Conservation (phyloP, 106 monocot species). For the Cymbidium sinense region DNA sequence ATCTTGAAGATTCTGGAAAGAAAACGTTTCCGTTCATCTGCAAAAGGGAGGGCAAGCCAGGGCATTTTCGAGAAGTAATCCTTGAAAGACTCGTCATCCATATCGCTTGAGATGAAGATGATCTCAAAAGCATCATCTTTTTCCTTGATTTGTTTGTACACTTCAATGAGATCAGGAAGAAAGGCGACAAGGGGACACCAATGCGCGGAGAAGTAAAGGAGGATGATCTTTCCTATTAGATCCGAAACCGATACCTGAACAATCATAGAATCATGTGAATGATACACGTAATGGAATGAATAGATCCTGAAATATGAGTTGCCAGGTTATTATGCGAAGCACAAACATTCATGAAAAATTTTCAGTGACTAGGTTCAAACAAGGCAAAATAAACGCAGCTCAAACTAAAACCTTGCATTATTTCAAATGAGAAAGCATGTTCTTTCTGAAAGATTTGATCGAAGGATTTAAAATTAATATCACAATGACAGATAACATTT, state of each 20-base stretch:
- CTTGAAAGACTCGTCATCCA: conserved; percentile 41
- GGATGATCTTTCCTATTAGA: conserved; percentile 65
- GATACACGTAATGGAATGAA: not conserved
- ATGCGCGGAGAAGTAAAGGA: conserved; percentile 77
- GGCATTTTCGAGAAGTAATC: conserved; percentile 57
- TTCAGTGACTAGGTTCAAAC: not conserved
- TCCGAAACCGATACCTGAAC: conserved; percentile 50
- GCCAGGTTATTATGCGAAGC: no score
- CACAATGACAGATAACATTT: not conserved
- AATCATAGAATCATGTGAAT: not conserved
- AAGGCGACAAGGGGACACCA: conserved; percentile 67
- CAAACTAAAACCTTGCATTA: not conserved
- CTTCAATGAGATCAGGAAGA: conserved; percentile 36
- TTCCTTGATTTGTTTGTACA: conserved; percentile 56
- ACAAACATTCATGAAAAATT: not conserved
- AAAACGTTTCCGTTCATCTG: conserved; percentile 31
- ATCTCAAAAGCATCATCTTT: conserved; percentile 44
- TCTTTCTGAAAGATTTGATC: no score
- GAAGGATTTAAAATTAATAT: no score
- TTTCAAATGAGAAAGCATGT: not conserved
- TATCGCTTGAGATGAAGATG: conserved; percentile 54
- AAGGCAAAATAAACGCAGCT: not conserved
- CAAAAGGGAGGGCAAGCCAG: conserved; percentile 64
- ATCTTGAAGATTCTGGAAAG: conserved; percentile 59
- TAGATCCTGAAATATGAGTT: not conserved